phyloP scores from a whole-genome alignment of 73 alveolate genomes.

The Paramecium sonneborni region DNA sequence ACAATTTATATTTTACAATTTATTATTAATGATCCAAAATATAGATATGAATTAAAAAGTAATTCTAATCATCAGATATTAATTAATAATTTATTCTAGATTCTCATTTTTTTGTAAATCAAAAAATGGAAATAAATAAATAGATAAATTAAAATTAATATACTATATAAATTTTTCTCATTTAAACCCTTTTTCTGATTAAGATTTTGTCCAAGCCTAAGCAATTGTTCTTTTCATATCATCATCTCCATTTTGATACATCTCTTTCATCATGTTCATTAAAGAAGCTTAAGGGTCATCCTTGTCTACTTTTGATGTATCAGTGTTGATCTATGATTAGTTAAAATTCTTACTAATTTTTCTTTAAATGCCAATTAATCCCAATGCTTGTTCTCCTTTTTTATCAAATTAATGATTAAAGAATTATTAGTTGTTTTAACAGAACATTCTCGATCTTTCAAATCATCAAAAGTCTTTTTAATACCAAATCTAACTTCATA shows the following conservation, averaged over 20 bases:
- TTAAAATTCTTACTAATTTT: background rate
- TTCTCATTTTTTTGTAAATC: no score
- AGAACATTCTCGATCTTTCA: conserved; percentile 36
- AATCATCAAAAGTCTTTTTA: background rate
- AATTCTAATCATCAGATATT: no score
- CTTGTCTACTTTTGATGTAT: background rate
- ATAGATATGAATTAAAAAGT: no score
- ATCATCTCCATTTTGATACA: conserved; percentile 60
- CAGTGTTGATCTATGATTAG: background rate
- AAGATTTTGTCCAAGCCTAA: conserved; percentile 44
- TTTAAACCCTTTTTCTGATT: background rate
- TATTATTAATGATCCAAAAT: background rate
- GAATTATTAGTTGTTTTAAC: background rate
- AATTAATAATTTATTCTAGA: no score
- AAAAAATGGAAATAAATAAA: background rate
- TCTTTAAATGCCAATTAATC: conserved; percentile 24
- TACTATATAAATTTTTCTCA: background rate
- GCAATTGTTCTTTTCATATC: conserved; percentile 55
- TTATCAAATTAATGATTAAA: background rate
- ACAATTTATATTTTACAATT: background rate
- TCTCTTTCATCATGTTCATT: conserved; percentile 56
- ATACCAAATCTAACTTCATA: background rate
- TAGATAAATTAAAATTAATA: background rate
- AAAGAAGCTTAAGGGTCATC: conserved; percentile 47
- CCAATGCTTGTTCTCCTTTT: conserved; percentile 13